A percentile compares a stretch with the other conserved stretches of the same genome.
These are phyloP conservation scores for Fusarium anthophilum DNA, from an alignment of 2,329 filamentous ascomycete species.

Conservation along the genomic window DNA sequence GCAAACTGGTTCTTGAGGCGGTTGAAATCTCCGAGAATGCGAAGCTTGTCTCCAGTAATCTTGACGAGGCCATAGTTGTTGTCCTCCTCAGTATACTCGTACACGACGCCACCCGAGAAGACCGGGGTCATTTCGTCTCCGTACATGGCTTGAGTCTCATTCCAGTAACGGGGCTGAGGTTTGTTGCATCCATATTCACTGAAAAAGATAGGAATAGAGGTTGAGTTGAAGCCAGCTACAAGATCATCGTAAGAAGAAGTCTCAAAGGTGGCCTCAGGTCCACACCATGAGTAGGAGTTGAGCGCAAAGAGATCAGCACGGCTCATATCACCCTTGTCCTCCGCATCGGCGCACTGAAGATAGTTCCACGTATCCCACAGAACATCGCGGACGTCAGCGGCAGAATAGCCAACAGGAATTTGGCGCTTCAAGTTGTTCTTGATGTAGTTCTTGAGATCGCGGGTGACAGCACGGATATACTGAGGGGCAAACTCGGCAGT, in stretches of 20 bases:
- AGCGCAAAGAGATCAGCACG: conserved; percentile 80
- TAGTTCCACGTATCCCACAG: conserved; percentile 81
- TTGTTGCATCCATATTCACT: conserved; percentile 84
- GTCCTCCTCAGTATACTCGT: conserved; percentile 79
- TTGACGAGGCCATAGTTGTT: conserved; percentile 73
- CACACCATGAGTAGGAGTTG: conserved; percentile 78
- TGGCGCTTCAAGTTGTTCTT: conserved; percentile 72
- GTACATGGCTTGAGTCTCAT: conserved; percentile 79
- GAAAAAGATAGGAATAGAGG: conserved; percentile 81
- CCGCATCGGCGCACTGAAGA: conserved; percentile 71
- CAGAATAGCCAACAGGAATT: conserved; percentile 83
- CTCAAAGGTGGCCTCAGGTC: conserved; percentile 66
- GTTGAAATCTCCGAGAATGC: conserved; percentile 72
- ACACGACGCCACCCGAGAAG: conserved; percentile 81
- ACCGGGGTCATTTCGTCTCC: conserved; percentile 72
- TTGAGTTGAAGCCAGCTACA: conserved; percentile 70
- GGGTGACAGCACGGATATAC: conserved; percentile 79
- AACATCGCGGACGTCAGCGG: conserved; percentile 78
- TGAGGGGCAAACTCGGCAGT: conserved; percentile 70
- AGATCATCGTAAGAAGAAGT: conserved; percentile 71
- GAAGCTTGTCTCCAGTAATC: conserved; percentile 66
- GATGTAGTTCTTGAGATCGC: conserved; percentile 85
- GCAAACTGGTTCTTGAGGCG: conserved; percentile 79
- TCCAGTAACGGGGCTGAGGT: conserved; percentile 75
- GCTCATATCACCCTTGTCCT: conserved; percentile 66